Conservation (phyloP, 441 rosid genomes). For the Bocquillonia castaneifolia region DNA sequence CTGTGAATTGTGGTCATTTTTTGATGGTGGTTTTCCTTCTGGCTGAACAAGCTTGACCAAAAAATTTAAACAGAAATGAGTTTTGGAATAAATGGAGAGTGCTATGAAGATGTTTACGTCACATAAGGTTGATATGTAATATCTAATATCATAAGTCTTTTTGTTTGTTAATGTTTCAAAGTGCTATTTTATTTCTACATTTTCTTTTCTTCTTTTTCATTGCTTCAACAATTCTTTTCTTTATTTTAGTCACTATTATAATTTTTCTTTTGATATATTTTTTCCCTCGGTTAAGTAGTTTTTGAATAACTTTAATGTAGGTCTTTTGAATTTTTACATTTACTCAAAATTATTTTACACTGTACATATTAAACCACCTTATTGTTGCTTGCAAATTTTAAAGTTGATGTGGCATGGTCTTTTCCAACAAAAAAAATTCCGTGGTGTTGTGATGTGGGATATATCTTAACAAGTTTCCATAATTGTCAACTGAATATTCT, state of each 20-base stretch:
- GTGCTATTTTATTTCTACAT: not conserved
- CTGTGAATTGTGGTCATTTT: not conserved
- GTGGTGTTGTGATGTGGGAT: too few species aligned
- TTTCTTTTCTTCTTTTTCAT: too few species aligned
- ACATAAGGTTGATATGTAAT: not conserved
- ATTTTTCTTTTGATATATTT: too few species aligned
- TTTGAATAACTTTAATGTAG: not conserved
- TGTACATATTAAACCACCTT: too few species aligned
- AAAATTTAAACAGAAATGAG: not conserved
- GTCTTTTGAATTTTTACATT: not conserved
- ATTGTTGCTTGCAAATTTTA: not conserved
- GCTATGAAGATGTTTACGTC: not conserved
- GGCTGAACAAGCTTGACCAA: not conserved
- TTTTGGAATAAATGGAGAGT: not conserved
- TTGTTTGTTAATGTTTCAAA: not conserved
- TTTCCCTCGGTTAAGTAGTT: not conserved
- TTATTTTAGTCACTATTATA: too few species aligned
- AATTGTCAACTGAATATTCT: too few species aligned
- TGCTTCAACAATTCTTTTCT: too few species aligned
- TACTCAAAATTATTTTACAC: not conserved
- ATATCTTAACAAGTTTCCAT: too few species aligned
- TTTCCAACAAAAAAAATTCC: too few species aligned
- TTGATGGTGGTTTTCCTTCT: not conserved
- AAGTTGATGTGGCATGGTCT: not conserved
- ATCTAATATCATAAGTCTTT: not conserved